These are phyloP conservation scores for Cardamine resedifolia DNA, from an alignment of 345 rosid genomes.

Conservation along the genomic window DNA sequence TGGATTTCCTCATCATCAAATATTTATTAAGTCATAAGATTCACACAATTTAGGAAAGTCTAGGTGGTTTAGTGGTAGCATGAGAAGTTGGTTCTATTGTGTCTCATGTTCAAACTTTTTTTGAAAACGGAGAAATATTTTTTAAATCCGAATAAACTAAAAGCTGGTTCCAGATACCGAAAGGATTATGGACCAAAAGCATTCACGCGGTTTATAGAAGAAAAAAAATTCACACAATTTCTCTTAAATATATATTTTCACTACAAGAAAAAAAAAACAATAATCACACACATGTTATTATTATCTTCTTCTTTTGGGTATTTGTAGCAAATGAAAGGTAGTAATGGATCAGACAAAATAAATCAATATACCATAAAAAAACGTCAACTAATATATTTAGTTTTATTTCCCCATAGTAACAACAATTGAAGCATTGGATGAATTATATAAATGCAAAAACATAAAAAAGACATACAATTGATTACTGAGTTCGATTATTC, in stretches of 20 bases:
- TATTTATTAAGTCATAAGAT: not conserved
- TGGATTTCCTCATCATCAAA: constrained; percentile 12
- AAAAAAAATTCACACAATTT: not conserved
- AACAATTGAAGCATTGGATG: not conserved
- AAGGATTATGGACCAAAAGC: too few species aligned
- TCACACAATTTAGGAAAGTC: not conserved
- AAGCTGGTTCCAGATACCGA: too few species aligned
- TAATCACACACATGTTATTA: not conserved
- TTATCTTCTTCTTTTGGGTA: not conserved
- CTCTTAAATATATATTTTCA: not conserved
- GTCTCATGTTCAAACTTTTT: too few species aligned
- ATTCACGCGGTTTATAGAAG: too few species aligned
- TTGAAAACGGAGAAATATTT: too few species aligned
- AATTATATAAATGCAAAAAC: not conserved
- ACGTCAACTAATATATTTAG: not conserved
- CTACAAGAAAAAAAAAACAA: not conserved
- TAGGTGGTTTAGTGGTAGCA: too few species aligned
- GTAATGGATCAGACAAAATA: not conserved
- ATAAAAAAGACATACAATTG: not conserved
- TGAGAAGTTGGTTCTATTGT: too few species aligned
- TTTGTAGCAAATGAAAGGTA: not conserved
- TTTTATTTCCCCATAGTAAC: too few species aligned
- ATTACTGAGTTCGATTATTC: not conserved
- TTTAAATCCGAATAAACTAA: too few species aligned
- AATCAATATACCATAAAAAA: not conserved